Evolutionary conservation across 2,329 filamentous ascomycete genomes (phyloP).

Genomic region (Rhynchosporium graminicola): DNA sequence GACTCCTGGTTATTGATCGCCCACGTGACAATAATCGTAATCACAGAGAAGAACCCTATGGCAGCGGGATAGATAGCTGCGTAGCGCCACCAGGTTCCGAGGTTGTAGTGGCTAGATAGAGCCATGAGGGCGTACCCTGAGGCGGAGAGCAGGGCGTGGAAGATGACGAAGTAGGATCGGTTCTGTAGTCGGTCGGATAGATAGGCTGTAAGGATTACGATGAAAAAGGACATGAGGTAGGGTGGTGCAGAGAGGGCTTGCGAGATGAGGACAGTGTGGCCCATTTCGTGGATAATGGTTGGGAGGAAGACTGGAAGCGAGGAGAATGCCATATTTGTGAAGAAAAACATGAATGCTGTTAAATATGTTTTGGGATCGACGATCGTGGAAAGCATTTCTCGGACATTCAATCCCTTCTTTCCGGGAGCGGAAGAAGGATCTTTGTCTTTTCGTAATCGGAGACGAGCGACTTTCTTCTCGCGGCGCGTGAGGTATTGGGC

Average conservation of each 20-base stretch:
- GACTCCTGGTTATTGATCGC: conserved; percentile 80
- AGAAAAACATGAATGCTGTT: conserved; percentile 81
- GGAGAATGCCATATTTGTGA: conserved; percentile 83
- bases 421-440: conserved; percentile 24
- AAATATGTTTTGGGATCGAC: conserved; percentile 71
- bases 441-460: conserved; percentile 57
- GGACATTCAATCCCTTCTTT: conserved; percentile 49
- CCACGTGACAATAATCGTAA: conserved; percentile 86
- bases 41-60: conserved; percentile 79
- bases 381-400: conserved; percentile 60
- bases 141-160: conserved; percentile 67
- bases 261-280: conserved; percentile 64
- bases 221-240: conserved; percentile 72
- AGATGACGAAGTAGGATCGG: conserved; percentile 66
- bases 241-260: conserved; percentile 82
- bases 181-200: conserved; percentile 66
- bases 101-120: conserved; percentile 51
- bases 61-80: conserved; percentile 76
- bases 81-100: conserved; percentile 61
- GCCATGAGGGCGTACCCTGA: conserved; percentile 62
- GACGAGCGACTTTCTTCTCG: conserved; percentile 68
- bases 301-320: conserved; percentile 87
- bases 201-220: conserved; percentile 71
- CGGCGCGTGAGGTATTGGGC: conserved; percentile 63
- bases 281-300: conserved; percentile 76